A percentile compares a stretch with the other conserved stretches of the same genome.
These are phyloP conservation scores for Hypoxylon sp. DNA, from an alignment of 2,329 filamentous ascomycete genomes.

Conservation along the genomic window DNA sequence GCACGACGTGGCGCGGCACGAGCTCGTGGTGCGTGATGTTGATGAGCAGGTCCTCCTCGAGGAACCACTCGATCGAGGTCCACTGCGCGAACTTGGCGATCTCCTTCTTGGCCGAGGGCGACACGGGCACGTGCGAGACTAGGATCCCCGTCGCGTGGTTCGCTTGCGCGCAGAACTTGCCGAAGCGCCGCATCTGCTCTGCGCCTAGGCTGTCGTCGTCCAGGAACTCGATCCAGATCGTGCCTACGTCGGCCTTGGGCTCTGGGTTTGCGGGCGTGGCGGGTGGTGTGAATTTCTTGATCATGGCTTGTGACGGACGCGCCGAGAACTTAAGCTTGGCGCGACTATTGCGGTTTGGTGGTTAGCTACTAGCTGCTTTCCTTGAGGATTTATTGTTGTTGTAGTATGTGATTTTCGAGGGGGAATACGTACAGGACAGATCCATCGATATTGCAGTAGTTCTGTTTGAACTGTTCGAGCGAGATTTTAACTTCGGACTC, in stretches of 20 bases:
- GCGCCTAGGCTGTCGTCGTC: conserved; percentile 83
- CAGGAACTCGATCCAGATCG: conserved; percentile 94
- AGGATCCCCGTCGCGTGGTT: conserved; percentile 93
- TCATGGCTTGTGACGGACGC: conserved; percentile 85
- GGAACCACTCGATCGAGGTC: conserved; percentile 91
- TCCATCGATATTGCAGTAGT: conserved; percentile 80
- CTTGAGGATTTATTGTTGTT: not conserved
- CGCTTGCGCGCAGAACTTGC: conserved; percentile 81
- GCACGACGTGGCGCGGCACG: conserved; percentile 91
- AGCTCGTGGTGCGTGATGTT: conserved; percentile 99
- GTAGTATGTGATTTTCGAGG: conserved; percentile 9
- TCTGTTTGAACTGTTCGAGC: conserved; percentile 81
- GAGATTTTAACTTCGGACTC: conserved; percentile 90
- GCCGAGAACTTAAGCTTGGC: conserved; percentile 89
- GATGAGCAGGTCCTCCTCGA: conserved; percentile 94
- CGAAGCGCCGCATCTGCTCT: conserved; percentile 91
- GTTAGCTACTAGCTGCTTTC: conserved; percentile 15
- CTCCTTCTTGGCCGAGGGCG: conserved; percentile 87
- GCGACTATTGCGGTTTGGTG: conserved; percentile 68
- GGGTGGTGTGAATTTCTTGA: conserved; percentile 82
- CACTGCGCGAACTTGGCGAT: conserved; percentile 81
- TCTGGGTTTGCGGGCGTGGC: conserved; percentile 77
- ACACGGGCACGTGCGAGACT: conserved; percentile 85
- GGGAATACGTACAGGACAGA: conserved; percentile 75
- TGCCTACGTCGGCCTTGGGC: conserved; percentile 81